phyloP scores from a whole-genome alignment of 495 filamentous ascomycete species.

The Talaromyces ruber region DNA sequence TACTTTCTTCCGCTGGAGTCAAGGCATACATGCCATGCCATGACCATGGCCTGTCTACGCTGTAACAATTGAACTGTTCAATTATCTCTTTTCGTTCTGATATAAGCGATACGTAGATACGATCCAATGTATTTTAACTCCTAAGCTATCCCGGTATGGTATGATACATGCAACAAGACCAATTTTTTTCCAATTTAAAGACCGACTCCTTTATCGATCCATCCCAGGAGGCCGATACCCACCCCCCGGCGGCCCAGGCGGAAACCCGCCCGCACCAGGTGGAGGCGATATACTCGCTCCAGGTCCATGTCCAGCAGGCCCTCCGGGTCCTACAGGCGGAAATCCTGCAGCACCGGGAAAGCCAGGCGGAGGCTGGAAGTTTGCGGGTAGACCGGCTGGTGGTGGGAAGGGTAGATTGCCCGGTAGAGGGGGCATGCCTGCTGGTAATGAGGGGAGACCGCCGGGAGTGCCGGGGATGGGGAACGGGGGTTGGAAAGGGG shows the following conservation, averaged over 20 bases:
- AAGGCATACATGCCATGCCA: neutral
- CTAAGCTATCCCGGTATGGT: neutral
- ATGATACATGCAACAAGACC: neutral
- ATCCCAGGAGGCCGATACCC: neutral
- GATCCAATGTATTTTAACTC: neutral
- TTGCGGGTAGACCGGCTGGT: slow-evolving; percentile 48
- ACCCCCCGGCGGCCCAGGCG: slow-evolving; percentile 14
- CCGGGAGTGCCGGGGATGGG: slow-evolving; percentile 23
- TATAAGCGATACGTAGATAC: neutral
- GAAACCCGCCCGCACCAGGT: slow-evolving; percentile 19
- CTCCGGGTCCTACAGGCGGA: slow-evolving; percentile 17
- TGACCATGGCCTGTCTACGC: neutral
- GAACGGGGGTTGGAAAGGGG: slow-evolving; percentile 58
- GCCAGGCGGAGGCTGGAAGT: slow-evolving; percentile 36
- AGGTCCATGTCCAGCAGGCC: slow-evolving; percentile 8
- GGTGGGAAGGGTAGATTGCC: slow-evolving; percentile 44
- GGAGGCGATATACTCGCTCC: slow-evolving; percentile 15
- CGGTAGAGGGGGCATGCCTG: slow-evolving; percentile 27
- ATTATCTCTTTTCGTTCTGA: neutral
- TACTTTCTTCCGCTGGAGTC: neutral
- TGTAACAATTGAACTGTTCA: neutral
- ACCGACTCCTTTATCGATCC: neutral
- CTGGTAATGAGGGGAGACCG: slow-evolving; percentile 47
- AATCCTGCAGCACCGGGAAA: slow-evolving; percentile 20
- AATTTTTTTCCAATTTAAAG: neutral